Evolutionary conservation across 495 filamentous ascomycete species (phyloP).

Genomic region (Pseudotulostoma volvatum): DNA sequence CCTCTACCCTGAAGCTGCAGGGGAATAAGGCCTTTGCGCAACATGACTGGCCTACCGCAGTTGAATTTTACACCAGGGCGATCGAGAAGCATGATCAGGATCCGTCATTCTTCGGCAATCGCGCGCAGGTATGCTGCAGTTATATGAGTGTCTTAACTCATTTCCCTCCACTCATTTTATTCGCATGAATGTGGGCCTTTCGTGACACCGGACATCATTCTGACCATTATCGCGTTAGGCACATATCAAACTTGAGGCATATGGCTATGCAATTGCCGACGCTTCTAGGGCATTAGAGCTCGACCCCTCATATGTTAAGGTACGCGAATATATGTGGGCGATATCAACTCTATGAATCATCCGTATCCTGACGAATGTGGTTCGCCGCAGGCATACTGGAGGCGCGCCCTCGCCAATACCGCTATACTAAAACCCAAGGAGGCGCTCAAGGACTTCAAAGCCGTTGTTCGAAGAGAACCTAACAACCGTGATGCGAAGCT

Average conservation of each 20-base stretch:
- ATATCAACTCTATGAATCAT: neutral
- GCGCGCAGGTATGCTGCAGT: constrained; percentile 58
- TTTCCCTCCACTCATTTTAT: too few relatives aligned
- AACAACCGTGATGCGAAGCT: constrained; percentile 78
- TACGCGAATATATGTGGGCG: constrained; percentile 21
- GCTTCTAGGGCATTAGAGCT: constrained; percentile 89
- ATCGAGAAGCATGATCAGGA: constrained; percentile 75
- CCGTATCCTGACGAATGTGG: too few relatives aligned
- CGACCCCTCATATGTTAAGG: constrained; percentile 76
- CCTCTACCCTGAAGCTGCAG: constrained; percentile 72
- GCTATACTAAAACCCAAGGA: constrained; percentile 77
- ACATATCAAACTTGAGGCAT: constrained; percentile 88
- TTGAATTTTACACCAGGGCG: constrained; percentile 77
- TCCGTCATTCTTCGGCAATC: constrained; percentile 81
- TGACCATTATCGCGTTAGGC: constrained; percentile 36
- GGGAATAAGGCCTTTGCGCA: constrained; percentile 83
- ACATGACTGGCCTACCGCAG: constrained; percentile 74
- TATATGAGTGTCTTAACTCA: neutral
- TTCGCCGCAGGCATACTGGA: constrained; percentile 92
- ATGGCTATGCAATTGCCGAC: constrained; percentile 81
- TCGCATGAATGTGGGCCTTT: too few relatives aligned
- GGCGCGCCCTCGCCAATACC: constrained; percentile 76
- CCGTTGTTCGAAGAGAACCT: constrained; percentile 73
- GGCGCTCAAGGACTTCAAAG: constrained; percentile 82
- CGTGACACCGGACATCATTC: too few relatives aligned